Evolutionary conservation across 768 basidiomycete genomes (phyloP).

Genomic region (Psilocybe azurescens): DNA sequence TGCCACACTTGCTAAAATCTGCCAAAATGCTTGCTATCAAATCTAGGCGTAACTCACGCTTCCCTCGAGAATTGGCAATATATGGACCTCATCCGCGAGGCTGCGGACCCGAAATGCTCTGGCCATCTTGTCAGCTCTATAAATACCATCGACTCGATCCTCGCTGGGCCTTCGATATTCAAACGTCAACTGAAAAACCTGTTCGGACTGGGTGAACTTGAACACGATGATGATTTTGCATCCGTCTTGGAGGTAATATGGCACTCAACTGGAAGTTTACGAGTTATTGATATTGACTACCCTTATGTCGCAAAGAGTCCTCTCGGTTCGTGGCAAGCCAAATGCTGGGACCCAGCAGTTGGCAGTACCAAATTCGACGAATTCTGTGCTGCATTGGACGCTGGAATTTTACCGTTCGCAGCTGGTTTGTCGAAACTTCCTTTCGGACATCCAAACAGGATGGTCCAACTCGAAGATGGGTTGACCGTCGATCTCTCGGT

Average conservation of each 20-base stretch:
- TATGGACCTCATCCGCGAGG: constrained; percentile 78
- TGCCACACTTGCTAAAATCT: neutral
- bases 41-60: constrained; percentile 84
- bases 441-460: constrained; percentile 53
- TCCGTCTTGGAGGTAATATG: constrained; percentile 66
- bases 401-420: constrained; percentile 40
- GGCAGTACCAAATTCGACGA: constrained; percentile 66
- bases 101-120: constrained; percentile 69
- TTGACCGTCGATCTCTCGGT: constrained; percentile 62
- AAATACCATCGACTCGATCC: constrained; percentile 63
- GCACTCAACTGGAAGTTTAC: constrained; percentile 18
- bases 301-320: constrained; percentile 46
- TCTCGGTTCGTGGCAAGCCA: constrained; percentile 78
- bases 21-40: constrained; percentile 1
- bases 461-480: constrained; percentile 50
- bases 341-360: constrained; percentile 85
- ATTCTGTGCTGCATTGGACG: constrained; percentile 66
- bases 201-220: constrained; percentile 74
- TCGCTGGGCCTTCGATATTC: constrained; percentile 47
- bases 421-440: constrained; percentile 42
- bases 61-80: constrained; percentile 85
- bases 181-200: constrained; percentile 65
- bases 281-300: neutral
- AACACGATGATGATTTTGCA: constrained; percentile 81
- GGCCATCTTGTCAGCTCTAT: constrained; percentile 62